Base-by-base conservation (phyloP, 495 filamentous ascomycete species). In the Lasiosphaeris hirsuta region DNA sequence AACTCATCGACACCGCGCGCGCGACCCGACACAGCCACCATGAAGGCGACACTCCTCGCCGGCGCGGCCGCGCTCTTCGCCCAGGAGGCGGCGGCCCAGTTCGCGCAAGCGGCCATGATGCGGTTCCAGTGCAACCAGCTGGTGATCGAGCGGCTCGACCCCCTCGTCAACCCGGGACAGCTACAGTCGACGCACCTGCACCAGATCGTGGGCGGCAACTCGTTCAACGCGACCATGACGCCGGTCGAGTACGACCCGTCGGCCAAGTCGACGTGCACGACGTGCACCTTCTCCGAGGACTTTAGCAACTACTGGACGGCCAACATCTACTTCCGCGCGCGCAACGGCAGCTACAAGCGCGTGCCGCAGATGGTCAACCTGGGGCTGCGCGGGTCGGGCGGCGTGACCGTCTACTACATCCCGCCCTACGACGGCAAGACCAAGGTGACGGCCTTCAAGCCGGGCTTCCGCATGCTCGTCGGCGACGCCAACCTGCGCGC, bases 371-470 rank as follows among this genome's bases (percentile, higher is more conserved):
- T 71, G 60, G 72, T 73, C 40, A 79, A 79, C 53, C 62, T 70
- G 8, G 75, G 75, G 2, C 63, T 80, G 38, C 63, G 65, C 37
- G 73, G 72, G 37, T 43, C 70, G 34, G 76, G 65, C 9, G 76
- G 76, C 7, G 68, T 79, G 43, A 78, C 76, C 9, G 69, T 79
- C 14, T 79, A 79, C 58, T 79, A 79, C 60, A 78, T 78, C 65
- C 75, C 74, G 15, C 75, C 75, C 2, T 79, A 78, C 58, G 70
- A 74, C 59, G 61, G 68, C 40, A 70, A 51, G 56, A 67, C 67
- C 55, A 74, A 69, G 57, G 72, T 79, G 41, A 81, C 75, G 2
- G 77, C 74, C 44, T 81, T 81, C 65, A 68, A 66, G 48, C 65
- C 72, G 63, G 70, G 71, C 35, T 77, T 77, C 72, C 72, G 74